Percentiles rank a stretch among this genome's conserved stretches.
These are phyloP conservation scores for Xenosphaeropsis pyriputrescens DNA, from an alignment of 2,329 filamentous ascomycete genomes.

Conservation along the genomic window DNA sequence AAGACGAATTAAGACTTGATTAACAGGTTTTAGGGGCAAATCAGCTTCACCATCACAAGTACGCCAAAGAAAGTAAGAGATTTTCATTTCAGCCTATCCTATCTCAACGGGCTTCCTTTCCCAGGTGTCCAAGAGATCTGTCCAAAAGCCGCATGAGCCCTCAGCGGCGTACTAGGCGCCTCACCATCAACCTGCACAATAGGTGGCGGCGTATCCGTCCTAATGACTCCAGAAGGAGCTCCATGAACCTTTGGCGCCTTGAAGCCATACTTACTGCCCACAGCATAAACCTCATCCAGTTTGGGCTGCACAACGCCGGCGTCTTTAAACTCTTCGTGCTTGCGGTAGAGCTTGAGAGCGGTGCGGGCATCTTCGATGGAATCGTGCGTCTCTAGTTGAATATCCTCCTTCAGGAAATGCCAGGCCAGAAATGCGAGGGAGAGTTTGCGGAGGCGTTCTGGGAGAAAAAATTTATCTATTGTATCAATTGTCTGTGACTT, in stretches of 20 bases:
- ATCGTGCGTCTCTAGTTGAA: slow-evolving; percentile 86
- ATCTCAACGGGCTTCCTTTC: no score
- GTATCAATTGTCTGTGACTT: slow-evolving; percentile 87
- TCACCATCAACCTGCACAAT: no score
- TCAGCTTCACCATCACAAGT: no score
- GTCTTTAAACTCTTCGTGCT: slow-evolving; percentile 79
- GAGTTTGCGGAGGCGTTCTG: slow-evolving; percentile 68
- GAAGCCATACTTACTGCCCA: slow-evolving; percentile 42
- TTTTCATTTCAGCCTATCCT: no score
- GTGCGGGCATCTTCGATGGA: slow-evolving; percentile 91
- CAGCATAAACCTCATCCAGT: slow-evolving; percentile 72
- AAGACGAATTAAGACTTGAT: no score
- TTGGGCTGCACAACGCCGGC: slow-evolving; percentile 73
- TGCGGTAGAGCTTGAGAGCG: slow-evolving; percentile 75
- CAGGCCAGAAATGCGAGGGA: slow-evolving; percentile 85
- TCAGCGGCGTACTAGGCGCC: no score
- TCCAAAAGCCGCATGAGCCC: no score
- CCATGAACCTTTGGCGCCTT: slow-evolving; percentile 27
- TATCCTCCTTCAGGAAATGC: slow-evolving; percentile 82
- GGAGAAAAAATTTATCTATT: slow-evolving; percentile 78
- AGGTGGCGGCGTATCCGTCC: no score
- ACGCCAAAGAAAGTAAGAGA: no score
- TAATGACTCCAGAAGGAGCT: no score
- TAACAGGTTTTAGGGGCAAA: no score
- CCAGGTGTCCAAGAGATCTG: no score